Percentiles rank a stretch among this genome's conserved stretches.
These are phyloP conservation scores for Crithidia mellificae DNA, from an alignment of 208 protist species.

Conservation along the genomic window DNA sequence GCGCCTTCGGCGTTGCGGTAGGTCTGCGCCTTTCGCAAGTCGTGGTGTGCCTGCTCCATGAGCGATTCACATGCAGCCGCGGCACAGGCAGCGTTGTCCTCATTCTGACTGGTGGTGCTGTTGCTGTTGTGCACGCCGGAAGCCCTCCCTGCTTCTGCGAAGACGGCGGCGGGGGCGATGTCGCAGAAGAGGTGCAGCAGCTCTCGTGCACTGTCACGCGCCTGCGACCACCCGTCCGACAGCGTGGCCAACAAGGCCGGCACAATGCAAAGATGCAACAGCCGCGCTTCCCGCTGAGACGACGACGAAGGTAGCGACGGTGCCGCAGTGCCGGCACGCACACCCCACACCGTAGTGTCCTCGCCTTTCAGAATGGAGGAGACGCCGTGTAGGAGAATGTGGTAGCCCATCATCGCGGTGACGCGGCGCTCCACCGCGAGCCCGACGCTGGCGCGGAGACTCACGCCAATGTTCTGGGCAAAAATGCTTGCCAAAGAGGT, in stretches of 20 bases:
- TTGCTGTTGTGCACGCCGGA: background rate
- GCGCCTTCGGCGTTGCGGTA: slow-evolving; percentile 75
- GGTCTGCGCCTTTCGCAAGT: slow-evolving; percentile 44
- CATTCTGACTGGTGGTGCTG: no score
- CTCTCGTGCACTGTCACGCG: slow-evolving; percentile 46
- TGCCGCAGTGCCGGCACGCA: no score
- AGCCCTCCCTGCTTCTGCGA: slow-evolving; percentile 20
- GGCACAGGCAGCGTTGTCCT: background rate
- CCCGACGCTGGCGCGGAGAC: slow-evolving; percentile 19
- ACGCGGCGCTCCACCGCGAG: slow-evolving; percentile 70
- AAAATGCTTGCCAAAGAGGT: slow-evolving; percentile 39
- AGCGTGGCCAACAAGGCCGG: slow-evolving; percentile 56
- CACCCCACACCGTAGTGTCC: no score
- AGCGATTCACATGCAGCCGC: background rate
- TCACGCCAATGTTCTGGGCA: slow-evolving; percentile 57
- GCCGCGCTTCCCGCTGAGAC: background rate
- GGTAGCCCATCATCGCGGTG: slow-evolving; percentile 55
- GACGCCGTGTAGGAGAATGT: slow-evolving; percentile 35
- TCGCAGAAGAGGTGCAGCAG: slow-evolving; percentile 54
- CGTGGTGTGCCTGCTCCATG: slow-evolving; percentile 22
- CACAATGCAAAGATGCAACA: slow-evolving; percentile 42
- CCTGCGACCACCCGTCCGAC: slow-evolving; percentile 76
- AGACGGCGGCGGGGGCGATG: slow-evolving; percentile 37
- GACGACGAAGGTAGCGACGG: no score
- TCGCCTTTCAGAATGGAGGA: slow-evolving; percentile 5